Evolutionary conservation across 805 yeast species (phyloP).

Genomic region (Kluyveromyces aestuarii): DNA sequence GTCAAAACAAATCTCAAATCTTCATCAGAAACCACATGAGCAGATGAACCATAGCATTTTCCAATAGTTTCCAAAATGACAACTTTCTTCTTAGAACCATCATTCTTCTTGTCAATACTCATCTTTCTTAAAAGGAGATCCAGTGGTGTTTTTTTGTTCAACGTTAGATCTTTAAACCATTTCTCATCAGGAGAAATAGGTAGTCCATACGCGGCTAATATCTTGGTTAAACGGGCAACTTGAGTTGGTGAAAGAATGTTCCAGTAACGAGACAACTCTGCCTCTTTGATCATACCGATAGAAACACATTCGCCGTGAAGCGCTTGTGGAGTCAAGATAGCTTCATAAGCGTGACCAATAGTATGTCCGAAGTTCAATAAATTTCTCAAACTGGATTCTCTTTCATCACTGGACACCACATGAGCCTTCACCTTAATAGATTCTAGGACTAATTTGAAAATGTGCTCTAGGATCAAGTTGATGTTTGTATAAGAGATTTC

Average conservation of each 20-base stretch:
- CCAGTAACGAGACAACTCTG: slow-evolving; percentile 86
- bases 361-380: slow-evolving; percentile 92
- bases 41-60: slow-evolving; percentile 77
- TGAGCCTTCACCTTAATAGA: slow-evolving; percentile 87
- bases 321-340: slow-evolving; percentile 92
- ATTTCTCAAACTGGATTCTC: slow-evolving; percentile 91
- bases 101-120: slow-evolving; percentile 96
- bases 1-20: slow-evolving; percentile 77
- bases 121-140: slow-evolving; percentile 68
- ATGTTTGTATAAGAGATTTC: slow-evolving; percentile 51
- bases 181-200: slow-evolving; percentile 75
- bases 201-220: slow-evolving; percentile 75
- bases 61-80: slow-evolving; percentile 82
- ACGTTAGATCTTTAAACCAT: slow-evolving; percentile 58
- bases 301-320: slow-evolving; percentile 99
- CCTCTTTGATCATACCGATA: slow-evolving; percentile 91
- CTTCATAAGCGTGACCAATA: slow-evolving; percentile 97
- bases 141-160: slow-evolving; percentile 65
- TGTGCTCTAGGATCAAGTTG: slow-evolving; percentile 58
- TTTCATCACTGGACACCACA: slow-evolving; percentile 89
- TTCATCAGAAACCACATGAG: slow-evolving; percentile 73
- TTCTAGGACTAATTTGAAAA: slow-evolving; percentile 70
- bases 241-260: slow-evolving; percentile 89
- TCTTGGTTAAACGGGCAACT: slow-evolving; percentile 79
- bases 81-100: slow-evolving; percentile 81